Conservation (phyloP, 139 green algal species). For the Ulvella scutata region DNA sequence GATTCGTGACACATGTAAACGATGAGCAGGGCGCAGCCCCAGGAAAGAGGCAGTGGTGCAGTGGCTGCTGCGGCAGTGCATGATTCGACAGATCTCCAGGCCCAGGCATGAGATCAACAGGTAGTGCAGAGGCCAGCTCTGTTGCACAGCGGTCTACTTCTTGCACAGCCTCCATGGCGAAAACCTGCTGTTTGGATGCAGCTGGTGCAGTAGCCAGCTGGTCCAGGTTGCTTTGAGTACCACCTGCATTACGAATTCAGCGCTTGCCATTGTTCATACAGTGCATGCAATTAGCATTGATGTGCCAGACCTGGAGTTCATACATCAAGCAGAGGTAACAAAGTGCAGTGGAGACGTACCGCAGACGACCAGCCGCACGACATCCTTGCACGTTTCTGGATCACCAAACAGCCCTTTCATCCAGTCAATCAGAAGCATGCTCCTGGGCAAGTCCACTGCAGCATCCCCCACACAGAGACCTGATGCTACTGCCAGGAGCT, state of each 20-base stretch:
- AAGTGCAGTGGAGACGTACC: background rate
- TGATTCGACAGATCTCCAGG: conserved; percentile 74
- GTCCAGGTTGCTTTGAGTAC: conserved; percentile 27
- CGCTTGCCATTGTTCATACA: too few relatives aligned
- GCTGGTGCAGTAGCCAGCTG: conserved; percentile 33
- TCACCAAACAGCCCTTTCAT: conserved; percentile 6
- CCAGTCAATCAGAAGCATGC: conserved; percentile 1
- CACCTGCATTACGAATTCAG: conserved; percentile 19
- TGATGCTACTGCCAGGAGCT: conserved; percentile 76
- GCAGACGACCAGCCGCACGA: background rate
- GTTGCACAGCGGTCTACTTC: conserved; percentile 19
- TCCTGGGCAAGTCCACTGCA: conserved; percentile 23
- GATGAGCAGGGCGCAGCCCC: background rate
- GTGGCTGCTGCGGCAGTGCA: conserved; percentile 88
- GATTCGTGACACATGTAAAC: conserved; percentile 65
- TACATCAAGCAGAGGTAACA: too few relatives aligned
- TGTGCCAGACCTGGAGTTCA: too few relatives aligned
- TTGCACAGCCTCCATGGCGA: conserved; percentile 29
- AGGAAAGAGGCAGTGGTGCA: conserved; percentile 77
- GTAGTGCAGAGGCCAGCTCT: conserved; percentile 55
- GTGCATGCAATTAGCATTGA: too few relatives aligned
- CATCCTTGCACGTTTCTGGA: conserved; percentile 13
- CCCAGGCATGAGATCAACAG: conserved; percentile 93
- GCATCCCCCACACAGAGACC: conserved; percentile 67
- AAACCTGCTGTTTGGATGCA: conserved; percentile 33